phyloP scores from a whole-genome alignment of 2,329 filamentous ascomycete species.

The Eutypa lata region DNA sequence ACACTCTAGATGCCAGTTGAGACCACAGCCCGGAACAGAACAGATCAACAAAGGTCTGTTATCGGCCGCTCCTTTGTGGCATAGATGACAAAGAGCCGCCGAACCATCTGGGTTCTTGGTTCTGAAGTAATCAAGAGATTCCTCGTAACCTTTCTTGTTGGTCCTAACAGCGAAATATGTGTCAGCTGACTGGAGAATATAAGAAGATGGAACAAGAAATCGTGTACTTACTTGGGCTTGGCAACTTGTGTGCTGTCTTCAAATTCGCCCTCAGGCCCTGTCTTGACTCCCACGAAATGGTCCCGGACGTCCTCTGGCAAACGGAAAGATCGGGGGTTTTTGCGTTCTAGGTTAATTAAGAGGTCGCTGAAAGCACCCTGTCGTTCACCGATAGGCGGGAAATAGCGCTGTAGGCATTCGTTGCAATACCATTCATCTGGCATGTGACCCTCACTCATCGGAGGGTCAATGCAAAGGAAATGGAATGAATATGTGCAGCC shows the following conservation, averaged over 20 bases:
- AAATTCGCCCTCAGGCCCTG: constrained; percentile 75
- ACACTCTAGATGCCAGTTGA: constrained; percentile 91
- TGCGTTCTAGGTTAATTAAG: constrained; percentile 62
- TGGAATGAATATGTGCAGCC: constrained; percentile 89
- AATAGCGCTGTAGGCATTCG: constrained; percentile 56
- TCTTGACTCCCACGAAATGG: constrained; percentile 76
- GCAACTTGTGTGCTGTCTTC: constrained; percentile 56
- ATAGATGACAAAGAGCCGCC: constrained; percentile 73
- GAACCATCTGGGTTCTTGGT: constrained; percentile 70
- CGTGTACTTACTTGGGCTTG: constrained; percentile 54
- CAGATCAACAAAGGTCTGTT: constrained; percentile 79
- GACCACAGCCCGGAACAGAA: constrained; percentile 64
- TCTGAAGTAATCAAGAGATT: constrained; percentile 64
- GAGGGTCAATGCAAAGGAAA: constrained; percentile 82
- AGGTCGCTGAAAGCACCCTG: constrained; percentile 60
- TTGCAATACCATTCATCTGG: constrained; percentile 86
- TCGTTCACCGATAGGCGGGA: constrained; percentile 42
- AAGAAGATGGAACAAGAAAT: constrained; percentile 1
- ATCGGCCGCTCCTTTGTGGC: constrained; percentile 61
- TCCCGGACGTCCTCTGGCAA: constrained; percentile 70
- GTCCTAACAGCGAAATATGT: constrained; percentile 29
- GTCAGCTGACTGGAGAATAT: constrained; percentile 25
- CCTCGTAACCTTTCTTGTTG: constrained; percentile 56
- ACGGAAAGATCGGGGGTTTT: constrained; percentile 68
- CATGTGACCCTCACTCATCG: constrained; percentile 59